Evolutionary conservation across 1,284 basidiomycete species (phyloP).

Genomic region (Phylloporus sp.): DNA sequence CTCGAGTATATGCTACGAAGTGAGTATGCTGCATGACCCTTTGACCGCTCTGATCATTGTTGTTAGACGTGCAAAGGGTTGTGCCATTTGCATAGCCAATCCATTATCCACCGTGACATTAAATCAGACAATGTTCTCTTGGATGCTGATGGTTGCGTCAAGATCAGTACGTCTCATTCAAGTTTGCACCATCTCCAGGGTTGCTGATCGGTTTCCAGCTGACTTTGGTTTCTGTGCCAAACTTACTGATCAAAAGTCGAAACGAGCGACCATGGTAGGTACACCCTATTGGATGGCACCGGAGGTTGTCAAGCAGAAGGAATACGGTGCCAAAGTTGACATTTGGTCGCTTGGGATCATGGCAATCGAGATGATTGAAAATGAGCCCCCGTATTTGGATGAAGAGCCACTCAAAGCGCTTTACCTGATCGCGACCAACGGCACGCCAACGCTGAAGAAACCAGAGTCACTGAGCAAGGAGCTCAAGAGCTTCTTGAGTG

Average conservation of each 20-base stretch:
- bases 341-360: slow-evolving; percentile 99
- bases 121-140: slow-evolving; percentile 97
- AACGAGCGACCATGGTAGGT: slow-evolving; percentile 98
- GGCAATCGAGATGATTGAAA: slow-evolving; percentile 99
- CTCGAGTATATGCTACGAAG: slow-evolving; percentile 91
- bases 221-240: slow-evolving; percentile 99
- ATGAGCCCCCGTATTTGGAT: slow-evolving; percentile 97
- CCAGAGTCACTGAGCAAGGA: slow-evolving; percentile 92
- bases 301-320: slow-evolving; percentile 99
- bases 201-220: slow-evolving; percentile 52
- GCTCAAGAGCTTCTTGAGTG: slow-evolving; percentile 94
- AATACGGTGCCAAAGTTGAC: slow-evolving; percentile 98
- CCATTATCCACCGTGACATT: slow-evolving; percentile 98
- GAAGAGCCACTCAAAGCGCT: slow-evolving; percentile 97
- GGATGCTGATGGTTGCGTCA: slow-evolving; percentile 91
- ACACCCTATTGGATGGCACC: slow-evolving; percentile 99
- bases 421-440: slow-evolving; percentile 97
- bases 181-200: neutral
- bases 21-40: slow-evolving; percentile 41
- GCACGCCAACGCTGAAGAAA: slow-evolving; percentile 96
- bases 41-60: slow-evolving; percentile 4
- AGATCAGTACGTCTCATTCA: slow-evolving; percentile 80
- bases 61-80: slow-evolving; percentile 92
- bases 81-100: slow-evolving; percentile 90
- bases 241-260: slow-evolving; percentile 96